Percentiles rank a stretch among this genome's conserved stretches.
Conservation (phyloP, 192 early-diverging fungal species). For the Dissophora ornata region DNA sequence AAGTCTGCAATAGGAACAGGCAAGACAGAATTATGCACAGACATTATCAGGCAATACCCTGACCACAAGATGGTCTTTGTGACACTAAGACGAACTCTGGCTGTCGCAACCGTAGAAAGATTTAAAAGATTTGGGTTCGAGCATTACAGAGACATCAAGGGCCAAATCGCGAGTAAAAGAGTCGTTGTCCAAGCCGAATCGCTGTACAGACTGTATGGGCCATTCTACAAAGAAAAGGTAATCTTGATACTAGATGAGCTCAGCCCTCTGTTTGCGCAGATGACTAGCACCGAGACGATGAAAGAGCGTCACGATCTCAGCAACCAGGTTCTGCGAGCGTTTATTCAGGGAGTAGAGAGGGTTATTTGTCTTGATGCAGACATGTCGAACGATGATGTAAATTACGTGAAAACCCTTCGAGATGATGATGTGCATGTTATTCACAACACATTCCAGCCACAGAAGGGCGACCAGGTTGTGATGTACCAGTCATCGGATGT, state of each 20-base stretch:
- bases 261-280: conserved; percentile 22
- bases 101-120: neutral
- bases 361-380: conserved; percentile 32
- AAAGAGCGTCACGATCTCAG: conserved; percentile 4
- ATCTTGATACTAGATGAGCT: conserved; percentile 34
- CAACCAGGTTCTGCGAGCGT: neutral
- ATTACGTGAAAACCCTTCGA: conserved; percentile 7
- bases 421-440: conserved; percentile 14
- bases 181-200: conserved; percentile 26
- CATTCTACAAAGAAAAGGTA: conserved; percentile 10
- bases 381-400: conserved; percentile 5
- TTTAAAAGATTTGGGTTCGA: conserved; percentile 7
- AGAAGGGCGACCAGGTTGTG: conserved; percentile 18
- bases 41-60: neutral
- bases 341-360: conserved; percentile 3
- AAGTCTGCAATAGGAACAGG: conserved; percentile 10
- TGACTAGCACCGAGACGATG: conserved; percentile 10
- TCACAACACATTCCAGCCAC: conserved; percentile 23
- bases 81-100: conserved; percentile 2
- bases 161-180: conserved; percentile 2
- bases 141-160: conserved; percentile 7
- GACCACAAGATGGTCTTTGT: conserved; percentile 1
- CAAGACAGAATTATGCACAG: conserved; percentile 11
- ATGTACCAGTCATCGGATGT: conserved; percentile 1
- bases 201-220: conserved; percentile 6